Percentiles rank a stretch among this genome's conserved stretches.
Evolutionary conservation across 108 stramenopile genomes (phyloP).

Genomic region (Cyclostephanos invisitatus): DNA sequence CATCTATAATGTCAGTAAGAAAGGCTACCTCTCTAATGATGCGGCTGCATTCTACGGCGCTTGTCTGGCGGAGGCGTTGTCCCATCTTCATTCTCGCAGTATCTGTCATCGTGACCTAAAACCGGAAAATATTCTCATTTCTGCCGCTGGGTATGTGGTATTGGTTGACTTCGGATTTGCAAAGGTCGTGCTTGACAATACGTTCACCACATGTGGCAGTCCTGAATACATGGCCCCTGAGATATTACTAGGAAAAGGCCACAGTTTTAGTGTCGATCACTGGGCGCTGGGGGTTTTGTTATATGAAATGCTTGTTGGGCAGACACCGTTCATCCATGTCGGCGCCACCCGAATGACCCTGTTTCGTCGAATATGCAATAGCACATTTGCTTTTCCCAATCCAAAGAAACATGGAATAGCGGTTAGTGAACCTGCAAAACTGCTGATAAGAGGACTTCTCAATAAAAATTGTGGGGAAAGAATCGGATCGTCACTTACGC

Average conservation of each 20-base stretch:
- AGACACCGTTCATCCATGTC: constrained; percentile 67
- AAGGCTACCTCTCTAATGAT: constrained; percentile 54
- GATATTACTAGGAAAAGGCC: constrained; percentile 84
- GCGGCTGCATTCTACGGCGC: constrained; percentile 72
- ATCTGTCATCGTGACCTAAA: constrained; percentile 75
- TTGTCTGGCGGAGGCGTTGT: constrained; percentile 47
- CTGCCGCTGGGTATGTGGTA: constrained; percentile 71
- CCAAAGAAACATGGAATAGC: constrained; percentile 43
- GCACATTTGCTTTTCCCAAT: constrained; percentile 49
- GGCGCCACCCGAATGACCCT: constrained; percentile 60
- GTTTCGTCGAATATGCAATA: constrained; percentile 61
- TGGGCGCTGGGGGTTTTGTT: constrained; percentile 85
- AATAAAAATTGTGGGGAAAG: constrained; percentile 29
- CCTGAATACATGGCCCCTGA: constrained; percentile 91
- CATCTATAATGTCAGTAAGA: constrained; percentile 63
- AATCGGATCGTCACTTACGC: constrained; percentile 32
- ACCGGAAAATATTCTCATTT: constrained; percentile 72
- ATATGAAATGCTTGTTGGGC: constrained; percentile 82
- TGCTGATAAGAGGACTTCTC: constrained; percentile 32
- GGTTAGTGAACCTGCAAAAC: constrained; percentile 22
- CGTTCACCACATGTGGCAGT: constrained; percentile 75
- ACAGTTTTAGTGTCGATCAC: constrained; percentile 77
- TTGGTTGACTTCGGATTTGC: constrained; percentile 90
- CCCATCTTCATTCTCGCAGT: constrained; percentile 48
- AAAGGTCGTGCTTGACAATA: constrained; percentile 74